A percentile compares a stretch with the other conserved stretches of the same genome.
phyloP scores from a whole-genome alignment of 2,329 filamentous ascomycete genomes.

The Pyrenophora seminiperda region DNA sequence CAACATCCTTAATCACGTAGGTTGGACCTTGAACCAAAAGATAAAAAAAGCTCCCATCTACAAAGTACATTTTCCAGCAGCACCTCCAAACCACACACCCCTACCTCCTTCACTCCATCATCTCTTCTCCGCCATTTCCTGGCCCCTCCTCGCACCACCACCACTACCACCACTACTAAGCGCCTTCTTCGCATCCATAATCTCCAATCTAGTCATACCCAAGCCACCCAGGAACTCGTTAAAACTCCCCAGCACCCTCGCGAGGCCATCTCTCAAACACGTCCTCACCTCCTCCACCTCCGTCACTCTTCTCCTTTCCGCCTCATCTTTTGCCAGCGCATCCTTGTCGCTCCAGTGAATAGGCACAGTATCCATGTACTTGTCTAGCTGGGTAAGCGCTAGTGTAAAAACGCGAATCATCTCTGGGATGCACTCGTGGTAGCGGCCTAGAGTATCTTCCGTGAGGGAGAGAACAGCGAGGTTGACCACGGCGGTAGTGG shows the following conservation, averaged over 20 bases:
- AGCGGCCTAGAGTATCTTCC: constrained; percentile 84
- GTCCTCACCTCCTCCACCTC: constrained; percentile 75
- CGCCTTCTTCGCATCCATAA: constrained; percentile 62
- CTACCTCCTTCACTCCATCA: background rate
- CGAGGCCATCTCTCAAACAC: constrained; percentile 68
- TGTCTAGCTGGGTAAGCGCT: constrained; percentile 71
- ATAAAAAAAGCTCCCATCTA: no score
- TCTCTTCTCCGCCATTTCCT: constrained; percentile 32
- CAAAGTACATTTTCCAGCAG: background rate
- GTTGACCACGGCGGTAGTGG: constrained; percentile 69
- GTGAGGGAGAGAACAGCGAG: constrained; percentile 74
- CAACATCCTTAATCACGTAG: no score
- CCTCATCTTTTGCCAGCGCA: constrained; percentile 55
- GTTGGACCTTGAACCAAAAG: no score
- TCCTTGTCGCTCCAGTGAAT: constrained; percentile 81
- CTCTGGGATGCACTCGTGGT: constrained; percentile 77
- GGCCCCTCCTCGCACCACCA: constrained; percentile 20
- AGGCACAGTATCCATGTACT: constrained; percentile 63
- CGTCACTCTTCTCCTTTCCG: constrained; percentile 50
- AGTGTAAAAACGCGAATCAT: constrained; percentile 75
- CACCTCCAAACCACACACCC: no score
- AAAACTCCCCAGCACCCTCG: constrained; percentile 71
- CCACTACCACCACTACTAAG: no score
- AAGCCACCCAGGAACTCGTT: constrained; percentile 74
- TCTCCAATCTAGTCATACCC: constrained; percentile 70